Conservation (phyloP, 176 grass and related monocot species). For the Leersia perrieri region DNA sequence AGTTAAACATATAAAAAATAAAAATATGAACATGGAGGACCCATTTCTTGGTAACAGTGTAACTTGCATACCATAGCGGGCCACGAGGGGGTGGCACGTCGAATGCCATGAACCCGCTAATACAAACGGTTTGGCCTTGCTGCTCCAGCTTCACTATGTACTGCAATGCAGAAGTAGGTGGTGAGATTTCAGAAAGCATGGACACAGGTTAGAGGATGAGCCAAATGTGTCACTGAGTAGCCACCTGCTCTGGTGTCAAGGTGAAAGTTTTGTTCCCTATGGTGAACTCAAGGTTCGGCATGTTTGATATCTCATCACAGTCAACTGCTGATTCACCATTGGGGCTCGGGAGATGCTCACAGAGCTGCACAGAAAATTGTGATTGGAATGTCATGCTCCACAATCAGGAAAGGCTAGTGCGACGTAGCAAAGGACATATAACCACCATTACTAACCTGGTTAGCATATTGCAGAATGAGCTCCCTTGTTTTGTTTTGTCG, state of each 20-base stretch:
- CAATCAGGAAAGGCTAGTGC: background rate
- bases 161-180: slow-evolving; percentile 23
- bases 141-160: slow-evolving; percentile 84
- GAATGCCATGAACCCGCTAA: slow-evolving; percentile 88
- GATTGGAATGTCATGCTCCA: background rate
- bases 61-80: slow-evolving; percentile 68
- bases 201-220: background rate
- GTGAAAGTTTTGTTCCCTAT: slow-evolving; percentile 65
- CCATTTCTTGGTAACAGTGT: background rate
- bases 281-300: slow-evolving; percentile 86
- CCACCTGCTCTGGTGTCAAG: slow-evolving; percentile 81
- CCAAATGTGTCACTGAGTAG: background rate
- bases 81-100: slow-evolving; percentile 67
- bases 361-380: slow-evolving; percentile 44
- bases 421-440: background rate
- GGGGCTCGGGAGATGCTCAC: slow-evolving; percentile 79
- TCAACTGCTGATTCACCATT: slow-evolving; percentile 66
- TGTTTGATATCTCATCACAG: slow-evolving; percentile 64
- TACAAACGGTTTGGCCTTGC: slow-evolving; percentile 58
- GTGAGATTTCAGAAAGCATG: background rate
- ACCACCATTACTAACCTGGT: slow-evolving; percentile 57
- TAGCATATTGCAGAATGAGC: slow-evolving; percentile 63
- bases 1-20: background rate
- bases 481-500: slow-evolving; percentile 68
- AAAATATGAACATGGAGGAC: background rate